These are phyloP conservation scores for Botryobasidium botryosum DNA, from an alignment of 768 basidiomycete genomes.

Conservation along the genomic window DNA sequence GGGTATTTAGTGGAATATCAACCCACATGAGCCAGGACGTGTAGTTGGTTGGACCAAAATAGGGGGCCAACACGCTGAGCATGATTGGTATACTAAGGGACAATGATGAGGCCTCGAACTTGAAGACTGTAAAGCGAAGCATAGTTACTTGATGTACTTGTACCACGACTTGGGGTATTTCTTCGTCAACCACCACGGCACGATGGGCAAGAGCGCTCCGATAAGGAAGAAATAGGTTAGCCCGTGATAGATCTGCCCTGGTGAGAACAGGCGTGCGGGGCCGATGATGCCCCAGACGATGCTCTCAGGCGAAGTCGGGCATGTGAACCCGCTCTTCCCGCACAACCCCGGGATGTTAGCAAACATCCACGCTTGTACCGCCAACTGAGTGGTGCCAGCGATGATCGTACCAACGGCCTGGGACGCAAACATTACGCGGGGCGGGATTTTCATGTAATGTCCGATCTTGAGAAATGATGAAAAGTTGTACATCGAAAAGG, in stretches of 20 bases:
- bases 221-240: constrained; percentile 67
- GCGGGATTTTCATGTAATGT: constrained; percentile 45
- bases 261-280: constrained; percentile 48
- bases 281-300: constrained; percentile 57
- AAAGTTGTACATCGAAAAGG: constrained; percentile 21
- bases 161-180: constrained; percentile 46
- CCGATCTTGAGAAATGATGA: constrained; percentile 27
- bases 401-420: constrained; percentile 51
- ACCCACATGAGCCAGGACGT: too few relatives aligned
- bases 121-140: too few relatives aligned
- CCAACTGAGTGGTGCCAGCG: constrained; percentile 19
- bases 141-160: constrained; percentile 44
- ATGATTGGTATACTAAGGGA: constrained; percentile 43
- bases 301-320: constrained; percentile 22
- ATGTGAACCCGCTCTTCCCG: constrained; percentile 20
- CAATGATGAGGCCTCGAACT: too few relatives aligned
- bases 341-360: not conserved
- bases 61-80: too few relatives aligned
- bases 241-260: constrained; percentile 44
- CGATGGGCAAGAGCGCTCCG: constrained; percentile 43
- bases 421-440: constrained; percentile 44
- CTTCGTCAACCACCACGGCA: constrained; percentile 35
- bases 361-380: constrained; percentile 30
- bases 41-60: too few relatives aligned
- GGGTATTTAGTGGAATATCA: too few relatives aligned